Base-by-base conservation (phyloP, 441 rosid species). In the Pelargonium fulgidum region DNA sequence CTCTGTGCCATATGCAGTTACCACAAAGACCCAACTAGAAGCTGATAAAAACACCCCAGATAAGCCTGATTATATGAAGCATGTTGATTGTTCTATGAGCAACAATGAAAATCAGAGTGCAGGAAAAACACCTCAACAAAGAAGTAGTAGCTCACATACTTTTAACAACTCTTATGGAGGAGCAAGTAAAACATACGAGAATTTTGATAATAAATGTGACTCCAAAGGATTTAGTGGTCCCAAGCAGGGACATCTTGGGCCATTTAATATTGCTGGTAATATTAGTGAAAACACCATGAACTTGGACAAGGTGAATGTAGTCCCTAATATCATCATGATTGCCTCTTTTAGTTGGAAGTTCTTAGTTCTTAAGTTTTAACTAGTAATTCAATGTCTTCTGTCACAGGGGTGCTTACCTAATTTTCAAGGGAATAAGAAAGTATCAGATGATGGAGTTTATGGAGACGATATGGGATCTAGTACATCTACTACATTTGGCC, bases 301-400 rank as follows among this genome's bases (percentile, higher is more conserved):
- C 71, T 70, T 76, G 59, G 77, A 75, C 62, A 78, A 84, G 84
- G 85, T 84, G 68, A 76, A 47, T 59, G 17, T 42, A 59, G 44
- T 66, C 58, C 70, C 67, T 11, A 45, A 9, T 56, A 1, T 67
- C n/a, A 12, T 17, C 13, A 24, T 44, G 17, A 33, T 8, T 5
- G 0, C 13, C 19, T 65, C 20, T n/a, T 58, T 0, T 54, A 33
- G 24, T 42, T 26, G 29, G 17, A 19, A 58, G 56, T 48, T 56
- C 13, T 8, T 66, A 22, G 54, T 22, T 11, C 26, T 59, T 10
- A 6, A 36, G 41, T 36, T 36, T 36, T 36, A 22, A 59, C 36
- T 59, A 59, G 64, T 17, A 17, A 45, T 61, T 1, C 41, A 3
- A 17, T 54, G 24, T 70, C 72, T 39, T 33, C 62, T 36, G 62